These are phyloP conservation scores for Penstemon davidsonii DNA, from an alignment of 257 asterid species.

Conservation along the genomic window DNA sequence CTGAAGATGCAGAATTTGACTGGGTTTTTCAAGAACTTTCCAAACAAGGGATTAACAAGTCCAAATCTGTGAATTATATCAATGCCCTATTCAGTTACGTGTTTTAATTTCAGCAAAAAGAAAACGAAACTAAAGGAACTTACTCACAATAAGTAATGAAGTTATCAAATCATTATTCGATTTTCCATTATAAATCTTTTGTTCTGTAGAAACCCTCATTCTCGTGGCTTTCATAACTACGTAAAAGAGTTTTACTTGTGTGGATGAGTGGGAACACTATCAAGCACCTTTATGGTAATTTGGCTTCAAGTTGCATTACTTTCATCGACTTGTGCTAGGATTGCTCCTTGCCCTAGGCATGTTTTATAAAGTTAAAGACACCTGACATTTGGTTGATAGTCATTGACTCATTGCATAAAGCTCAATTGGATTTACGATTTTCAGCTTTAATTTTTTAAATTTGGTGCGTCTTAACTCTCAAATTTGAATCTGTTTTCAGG, in stretches of 20 bases:
- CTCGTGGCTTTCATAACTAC: background rate
- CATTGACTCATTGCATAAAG: background rate
- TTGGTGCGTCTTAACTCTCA: slow-evolving; percentile 17
- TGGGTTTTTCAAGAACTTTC: slow-evolving; percentile 17
- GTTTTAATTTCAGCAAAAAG: background rate
- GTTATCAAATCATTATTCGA: background rate
- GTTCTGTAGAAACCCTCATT: background rate
- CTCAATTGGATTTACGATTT: slow-evolving; percentile 11
- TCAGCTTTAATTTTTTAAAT: background rate
- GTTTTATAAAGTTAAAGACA: background rate
- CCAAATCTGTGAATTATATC: background rate
- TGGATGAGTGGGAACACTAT: slow-evolving; percentile 1
- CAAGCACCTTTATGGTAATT: background rate
- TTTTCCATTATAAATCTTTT: background rate
- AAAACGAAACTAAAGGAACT: background rate
- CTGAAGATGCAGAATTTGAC: slow-evolving; percentile 10
- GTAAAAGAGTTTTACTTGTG: background rate
- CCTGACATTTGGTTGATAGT: slow-evolving; percentile 11
- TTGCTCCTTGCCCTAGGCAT: background rate
- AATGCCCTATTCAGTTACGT: background rate
- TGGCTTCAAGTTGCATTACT: background rate
- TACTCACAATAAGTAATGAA: background rate
- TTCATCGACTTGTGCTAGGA: background rate
- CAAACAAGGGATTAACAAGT: slow-evolving; percentile 8
- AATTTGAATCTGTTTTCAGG: slow-evolving; percentile 48